Evolutionary conservation across 228 moss, liverwort and hornwort genomes (phyloP).

Genomic region (Sphagnum fallax): DNA sequence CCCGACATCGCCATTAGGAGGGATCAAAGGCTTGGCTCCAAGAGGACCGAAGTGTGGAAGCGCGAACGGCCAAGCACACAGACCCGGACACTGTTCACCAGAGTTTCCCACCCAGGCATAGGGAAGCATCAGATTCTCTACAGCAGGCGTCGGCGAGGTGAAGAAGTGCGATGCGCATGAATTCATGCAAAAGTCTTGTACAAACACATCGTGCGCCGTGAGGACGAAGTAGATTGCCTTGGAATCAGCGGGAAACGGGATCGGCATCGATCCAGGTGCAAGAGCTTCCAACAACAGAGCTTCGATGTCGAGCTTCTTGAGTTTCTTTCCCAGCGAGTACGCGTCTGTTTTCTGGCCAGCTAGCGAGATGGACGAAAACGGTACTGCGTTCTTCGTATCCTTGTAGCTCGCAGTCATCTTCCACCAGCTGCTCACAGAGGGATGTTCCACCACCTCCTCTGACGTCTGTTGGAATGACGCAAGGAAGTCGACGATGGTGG

Average conservation of each 20-base stretch:
- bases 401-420: slow-evolving; percentile 56
- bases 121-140: slow-evolving; percentile 27
- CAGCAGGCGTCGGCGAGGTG: slow-evolving; percentile 6
- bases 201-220: slow-evolving; percentile 42
- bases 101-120: slow-evolving; percentile 66
- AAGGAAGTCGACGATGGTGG: slow-evolving; percentile 45
- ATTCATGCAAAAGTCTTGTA: slow-evolving; percentile 50
- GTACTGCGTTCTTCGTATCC: slow-evolving; percentile 27
- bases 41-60: slow-evolving; percentile 33
- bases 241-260: slow-evolving; percentile 21
- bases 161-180: slow-evolving; percentile 50
- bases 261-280: neutral
- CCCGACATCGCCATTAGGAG: slow-evolving; percentile 47
- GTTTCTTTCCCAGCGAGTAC: slow-evolving; percentile 19
- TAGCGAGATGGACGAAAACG: slow-evolving; percentile 20
- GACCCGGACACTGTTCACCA: slow-evolving; percentile 53
- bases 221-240: slow-evolving; percentile 52
- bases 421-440: slow-evolving; percentile 66
- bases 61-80: slow-evolving; percentile 67
- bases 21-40: slow-evolving; percentile 15
- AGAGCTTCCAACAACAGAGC: slow-evolving; percentile 33
- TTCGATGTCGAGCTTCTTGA: slow-evolving; percentile 34
- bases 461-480: slow-evolving; percentile 32
- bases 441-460: slow-evolving; percentile 3
- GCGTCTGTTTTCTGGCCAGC: slow-evolving; percentile 23